Evolutionary conservation across 148 eudicot species (phyloP).

Genomic region (Chenopodium album): DNA sequence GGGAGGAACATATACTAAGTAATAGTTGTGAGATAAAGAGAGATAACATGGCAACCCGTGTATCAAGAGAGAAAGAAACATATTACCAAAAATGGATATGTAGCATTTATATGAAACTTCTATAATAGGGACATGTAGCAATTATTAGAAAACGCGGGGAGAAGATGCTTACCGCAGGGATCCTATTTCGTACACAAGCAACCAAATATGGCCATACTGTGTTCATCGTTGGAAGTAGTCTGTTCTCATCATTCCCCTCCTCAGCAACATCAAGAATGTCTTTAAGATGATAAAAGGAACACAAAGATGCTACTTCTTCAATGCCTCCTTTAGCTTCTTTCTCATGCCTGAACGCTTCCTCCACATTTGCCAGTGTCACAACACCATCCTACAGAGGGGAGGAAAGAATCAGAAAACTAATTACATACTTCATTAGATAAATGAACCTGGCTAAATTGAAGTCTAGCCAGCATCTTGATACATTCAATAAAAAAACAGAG

Average conservation of each 20-base stretch:
- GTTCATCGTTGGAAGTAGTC: constrained; percentile 90
- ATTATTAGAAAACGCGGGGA: no score
- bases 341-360: constrained; percentile 73
- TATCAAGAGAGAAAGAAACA: no score
- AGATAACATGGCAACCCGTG: no score
- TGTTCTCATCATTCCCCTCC: constrained; percentile 65
- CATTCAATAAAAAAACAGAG: neutral
- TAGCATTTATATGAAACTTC: no score
- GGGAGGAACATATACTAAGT: no score
- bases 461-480: neutral
- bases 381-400: constrained; percentile 52
- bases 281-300: constrained; percentile 52
- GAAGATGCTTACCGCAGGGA: constrained; percentile 59
- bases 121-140: no score
- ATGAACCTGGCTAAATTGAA: neutral
- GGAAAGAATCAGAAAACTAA: neutral
- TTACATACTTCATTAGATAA: neutral
- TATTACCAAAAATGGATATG: no score
- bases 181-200: constrained; percentile 65
- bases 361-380: constrained; percentile 66
- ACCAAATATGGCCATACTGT: constrained; percentile 91
- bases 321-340: constrained; percentile 59
- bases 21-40: no score
- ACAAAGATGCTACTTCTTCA: constrained; percentile 44
- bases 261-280: constrained; percentile 69